phyloP scores from a whole-genome alignment of 2,329 filamentous ascomycete species.

The Beauveria brongniartii region DNA sequence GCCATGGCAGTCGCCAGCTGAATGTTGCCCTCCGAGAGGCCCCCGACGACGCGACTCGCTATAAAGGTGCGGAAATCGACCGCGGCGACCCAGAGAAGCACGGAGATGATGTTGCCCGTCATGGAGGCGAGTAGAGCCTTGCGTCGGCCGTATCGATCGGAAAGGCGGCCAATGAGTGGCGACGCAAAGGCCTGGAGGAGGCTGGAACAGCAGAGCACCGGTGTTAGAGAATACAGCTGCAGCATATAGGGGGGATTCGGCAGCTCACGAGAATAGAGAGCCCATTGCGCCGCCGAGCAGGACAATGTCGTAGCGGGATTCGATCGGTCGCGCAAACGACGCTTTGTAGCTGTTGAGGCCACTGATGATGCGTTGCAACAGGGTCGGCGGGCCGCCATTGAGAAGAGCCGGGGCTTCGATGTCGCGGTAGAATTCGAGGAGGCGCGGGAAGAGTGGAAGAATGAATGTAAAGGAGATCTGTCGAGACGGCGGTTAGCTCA shows the following conservation, averaged over 20 bases:
- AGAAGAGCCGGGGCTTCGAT: constrained; percentile 55
- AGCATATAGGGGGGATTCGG: background rate
- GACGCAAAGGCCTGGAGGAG: constrained; percentile 88
- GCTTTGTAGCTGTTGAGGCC: constrained; percentile 94
- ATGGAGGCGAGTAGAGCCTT: constrained; percentile 86
- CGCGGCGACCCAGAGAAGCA: constrained; percentile 88
- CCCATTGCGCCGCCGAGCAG: constrained; percentile 88
- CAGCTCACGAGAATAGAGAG: constrained; percentile 67
- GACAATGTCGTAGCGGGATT: constrained; percentile 94
- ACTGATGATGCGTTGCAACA: constrained; percentile 70
- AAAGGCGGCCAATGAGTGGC: constrained; percentile 81
- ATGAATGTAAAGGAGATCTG: constrained; percentile 99
- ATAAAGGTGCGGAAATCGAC: constrained; percentile 94
- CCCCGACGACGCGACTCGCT: constrained; percentile 84
- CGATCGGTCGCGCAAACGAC: constrained; percentile 83
- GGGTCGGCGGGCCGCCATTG: constrained; percentile 44
- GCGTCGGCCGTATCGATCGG: constrained; percentile 79
- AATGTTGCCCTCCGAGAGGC: constrained; percentile 92
- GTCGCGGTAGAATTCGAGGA: constrained; percentile 92
- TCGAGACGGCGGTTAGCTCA: constrained; percentile 7
- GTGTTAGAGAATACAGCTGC: background rate
- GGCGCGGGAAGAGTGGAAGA: constrained; percentile 87
- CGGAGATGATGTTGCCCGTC: constrained; percentile 85
- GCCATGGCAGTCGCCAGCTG: constrained; percentile 95
- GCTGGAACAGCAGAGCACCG: constrained; percentile 31